Conservation (phyloP, 176 grass and related monocot genomes). For the Aegilops bicornis region DNA sequence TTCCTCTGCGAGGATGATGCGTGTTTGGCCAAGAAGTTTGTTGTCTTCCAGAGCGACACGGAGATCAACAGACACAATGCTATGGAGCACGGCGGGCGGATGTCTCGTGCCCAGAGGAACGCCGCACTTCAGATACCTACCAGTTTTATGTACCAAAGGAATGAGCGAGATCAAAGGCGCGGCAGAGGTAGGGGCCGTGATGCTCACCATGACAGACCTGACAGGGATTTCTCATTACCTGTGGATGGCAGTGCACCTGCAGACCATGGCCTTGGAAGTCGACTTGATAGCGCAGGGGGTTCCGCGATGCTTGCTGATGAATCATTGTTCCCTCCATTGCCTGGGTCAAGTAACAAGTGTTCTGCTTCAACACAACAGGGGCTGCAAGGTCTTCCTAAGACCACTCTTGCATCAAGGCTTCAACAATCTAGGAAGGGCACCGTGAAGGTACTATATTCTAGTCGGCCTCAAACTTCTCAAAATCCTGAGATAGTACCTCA, state of each 20-base stretch:
- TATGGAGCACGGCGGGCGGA: slow-evolving; percentile 73
- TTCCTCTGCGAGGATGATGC: slow-evolving; percentile 83
- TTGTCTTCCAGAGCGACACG: slow-evolving; percentile 79
- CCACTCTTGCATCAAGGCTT: slow-evolving; percentile 73
- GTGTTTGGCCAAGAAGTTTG: slow-evolving; percentile 85
- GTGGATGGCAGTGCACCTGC: slow-evolving; percentile 35
- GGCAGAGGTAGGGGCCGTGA: slow-evolving; percentile 68
- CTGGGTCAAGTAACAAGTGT: slow-evolving; percentile 56
- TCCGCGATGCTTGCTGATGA: slow-evolving; percentile 59
- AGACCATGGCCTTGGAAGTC: slow-evolving; percentile 22
- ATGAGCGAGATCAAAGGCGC: slow-evolving; percentile 69
- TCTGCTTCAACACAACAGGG: slow-evolving; percentile 47
- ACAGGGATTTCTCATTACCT: slow-evolving; percentile 34
- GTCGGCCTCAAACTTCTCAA: slow-evolving; percentile 35
- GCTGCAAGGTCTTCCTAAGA: slow-evolving; percentile 63
- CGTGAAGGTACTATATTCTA: slow-evolving; percentile 53
- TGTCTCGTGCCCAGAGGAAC: slow-evolving; percentile 90
- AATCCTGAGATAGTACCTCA: slow-evolving; percentile 38
- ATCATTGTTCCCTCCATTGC: slow-evolving; percentile 87
- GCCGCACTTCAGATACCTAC: slow-evolving; percentile 94
- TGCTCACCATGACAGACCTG: slow-evolving; percentile 43
- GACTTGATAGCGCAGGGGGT: slow-evolving; percentile 36
- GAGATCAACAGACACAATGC: slow-evolving; percentile 97
- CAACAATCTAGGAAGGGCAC: slow-evolving; percentile 40
- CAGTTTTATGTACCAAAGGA: slow-evolving; percentile 87